Percentiles rank a stretch among this genome's conserved stretches.
Conservation (phyloP, 441 rosid genomes). For the Gossypium schwendimanii region DNA sequence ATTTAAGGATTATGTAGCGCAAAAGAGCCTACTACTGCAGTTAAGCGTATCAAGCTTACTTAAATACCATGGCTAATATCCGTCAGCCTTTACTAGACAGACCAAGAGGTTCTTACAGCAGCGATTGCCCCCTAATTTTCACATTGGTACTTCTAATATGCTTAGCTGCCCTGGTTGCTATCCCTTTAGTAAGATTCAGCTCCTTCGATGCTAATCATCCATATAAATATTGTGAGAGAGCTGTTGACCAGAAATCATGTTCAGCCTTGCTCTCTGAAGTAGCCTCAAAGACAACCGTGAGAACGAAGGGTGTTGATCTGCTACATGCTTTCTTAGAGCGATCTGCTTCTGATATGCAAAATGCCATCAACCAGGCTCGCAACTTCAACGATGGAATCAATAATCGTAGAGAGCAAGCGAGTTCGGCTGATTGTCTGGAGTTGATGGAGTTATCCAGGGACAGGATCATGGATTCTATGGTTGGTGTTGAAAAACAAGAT, state of each 20-base stretch:
- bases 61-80: conserved; percentile 25
- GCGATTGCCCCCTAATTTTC: conserved; percentile 28
- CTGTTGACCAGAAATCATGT: conserved; percentile 41
- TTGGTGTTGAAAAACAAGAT: conserved; percentile 26
- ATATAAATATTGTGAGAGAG: conserved; percentile 31
- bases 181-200: conserved; percentile 15
- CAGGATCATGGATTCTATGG: conserved; percentile 35
- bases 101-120: conserved; percentile 28
- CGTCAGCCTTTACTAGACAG: conserved; percentile 38
- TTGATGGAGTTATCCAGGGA: conserved; percentile 53
- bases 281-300: conserved; percentile 11
- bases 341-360: conserved; percentile 23
- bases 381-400: conserved; percentile 25
- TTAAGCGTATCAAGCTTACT: not conserved
- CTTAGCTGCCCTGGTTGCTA: conserved; percentile 25
- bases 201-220: not conserved
- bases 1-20: conserved; percentile 9
- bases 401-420: conserved; percentile 32
- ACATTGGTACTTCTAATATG: conserved; percentile 33
- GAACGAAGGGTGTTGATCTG: conserved; percentile 21
- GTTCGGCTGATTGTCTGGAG: conserved; percentile 43
- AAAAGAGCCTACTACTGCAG: not conserved
- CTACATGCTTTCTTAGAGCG: conserved; percentile 35
- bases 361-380: conserved; percentile 16
- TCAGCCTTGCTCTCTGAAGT: conserved; percentile 34